Evolutionary conservation across 2,329 filamentous ascomycete species (phyloP).

Genomic region (Bimuria novae-zelandiae): DNA sequence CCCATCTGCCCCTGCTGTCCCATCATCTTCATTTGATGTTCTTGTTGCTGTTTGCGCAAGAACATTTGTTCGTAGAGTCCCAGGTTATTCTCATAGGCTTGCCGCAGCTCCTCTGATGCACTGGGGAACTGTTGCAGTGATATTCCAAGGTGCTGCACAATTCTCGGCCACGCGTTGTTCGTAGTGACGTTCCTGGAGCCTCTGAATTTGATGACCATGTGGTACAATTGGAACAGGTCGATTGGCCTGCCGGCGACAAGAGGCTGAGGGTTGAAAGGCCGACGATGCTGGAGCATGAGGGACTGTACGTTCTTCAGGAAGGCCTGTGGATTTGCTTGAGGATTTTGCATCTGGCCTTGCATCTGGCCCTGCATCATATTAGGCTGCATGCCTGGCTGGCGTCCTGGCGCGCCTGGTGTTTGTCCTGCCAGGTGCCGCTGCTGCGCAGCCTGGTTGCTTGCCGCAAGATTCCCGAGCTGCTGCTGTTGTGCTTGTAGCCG

Average conservation of each 20-base stretch:
- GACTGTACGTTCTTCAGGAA: conserved; percentile 71
- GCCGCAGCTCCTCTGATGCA: conserved; percentile 70
- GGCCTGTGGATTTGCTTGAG: conserved; percentile 20
- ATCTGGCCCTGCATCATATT: conserved; percentile 39
- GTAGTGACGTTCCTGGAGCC: conserved; percentile 76
- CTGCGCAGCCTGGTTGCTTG: conserved; percentile 46
- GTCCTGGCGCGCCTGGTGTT: conserved; percentile 39
- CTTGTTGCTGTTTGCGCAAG: conserved; percentile 56
- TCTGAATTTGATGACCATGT: conserved; percentile 73
- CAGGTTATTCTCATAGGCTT: conserved; percentile 76
- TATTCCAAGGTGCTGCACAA: conserved; percentile 62
- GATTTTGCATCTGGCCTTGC: conserved; percentile 24
- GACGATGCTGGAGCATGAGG: conserved; percentile 76
- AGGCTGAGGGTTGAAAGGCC: conserved; percentile 76
- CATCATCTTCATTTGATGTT: conserved; percentile 46
- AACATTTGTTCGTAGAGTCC: conserved; percentile 75
- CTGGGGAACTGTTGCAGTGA: conserved; percentile 56
- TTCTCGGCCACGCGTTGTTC: conserved; percentile 72
- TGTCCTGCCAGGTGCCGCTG: conserved; percentile 46
- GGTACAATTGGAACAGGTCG: conserved; percentile 77
- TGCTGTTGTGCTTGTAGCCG: conserved; percentile 67
- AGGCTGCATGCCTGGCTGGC: conserved; percentile 40
- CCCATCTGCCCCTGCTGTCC: neutral
- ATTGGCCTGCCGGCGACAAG: conserved; percentile 74
- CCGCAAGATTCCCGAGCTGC: conserved; percentile 54